phyloP scores from a whole-genome alignment of 2,329 filamentous ascomycete genomes.

The Pseudogymnoascus sp. region DNA sequence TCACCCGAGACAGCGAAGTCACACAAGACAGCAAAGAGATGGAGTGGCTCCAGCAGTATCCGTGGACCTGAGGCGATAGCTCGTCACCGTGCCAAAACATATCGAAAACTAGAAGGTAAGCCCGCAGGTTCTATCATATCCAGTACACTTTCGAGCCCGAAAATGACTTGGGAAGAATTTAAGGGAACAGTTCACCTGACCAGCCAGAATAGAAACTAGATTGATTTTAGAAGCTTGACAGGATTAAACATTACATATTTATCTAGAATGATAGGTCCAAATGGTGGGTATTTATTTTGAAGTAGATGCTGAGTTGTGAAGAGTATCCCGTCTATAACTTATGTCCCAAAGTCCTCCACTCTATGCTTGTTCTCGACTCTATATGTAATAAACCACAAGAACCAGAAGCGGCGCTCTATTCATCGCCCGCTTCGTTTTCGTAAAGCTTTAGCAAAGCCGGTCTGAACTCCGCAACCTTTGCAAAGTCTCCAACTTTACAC shows the following conservation, averaged over 20 bases:
- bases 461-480: slow-evolving; percentile 56
- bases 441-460: slow-evolving; percentile 54
- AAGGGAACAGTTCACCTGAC: not conserved
- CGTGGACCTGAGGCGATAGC: not conserved
- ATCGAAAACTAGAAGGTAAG: not conserved
- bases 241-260: not conserved
- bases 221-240: not conserved
- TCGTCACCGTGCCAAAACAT: not conserved
- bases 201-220: not conserved
- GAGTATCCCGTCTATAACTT: not conserved
- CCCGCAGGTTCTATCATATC: not conserved
- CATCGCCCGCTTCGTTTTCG: slow-evolving; percentile 30
- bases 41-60: not conserved
- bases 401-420: not conserved
- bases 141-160: not conserved
- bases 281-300: not conserved
- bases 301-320: not conserved
- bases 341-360: not conserved
- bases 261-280: not conserved
- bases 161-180: not conserved
- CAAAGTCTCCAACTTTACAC: slow-evolving; percentile 64
- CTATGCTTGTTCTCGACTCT: not conserved
- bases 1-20: not conserved
- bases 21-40: not conserved
- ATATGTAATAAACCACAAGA: not conserved